These are phyloP conservation scores for Strobilomyces confusus DNA, from an alignment of 768 basidiomycete genomes.

Conservation along the genomic window DNA sequence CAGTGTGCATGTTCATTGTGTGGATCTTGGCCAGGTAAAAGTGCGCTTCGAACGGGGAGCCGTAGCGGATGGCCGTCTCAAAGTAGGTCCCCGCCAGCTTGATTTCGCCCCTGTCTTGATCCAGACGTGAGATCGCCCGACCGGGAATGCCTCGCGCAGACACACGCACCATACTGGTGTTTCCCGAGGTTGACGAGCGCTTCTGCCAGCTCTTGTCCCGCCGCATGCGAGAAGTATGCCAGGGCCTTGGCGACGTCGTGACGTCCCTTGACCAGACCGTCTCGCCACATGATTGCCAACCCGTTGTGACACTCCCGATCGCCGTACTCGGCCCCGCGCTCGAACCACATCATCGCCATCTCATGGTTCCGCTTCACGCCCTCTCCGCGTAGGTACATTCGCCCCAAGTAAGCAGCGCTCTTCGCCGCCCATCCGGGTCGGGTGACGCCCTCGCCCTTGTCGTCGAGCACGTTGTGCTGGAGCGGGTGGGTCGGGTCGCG, in stretches of 20 bases:
- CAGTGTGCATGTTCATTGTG: conserved; percentile 45
- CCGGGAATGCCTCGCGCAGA: background rate
- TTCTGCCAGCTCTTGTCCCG: conserved; percentile 85
- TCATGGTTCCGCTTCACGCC: conserved; percentile 75
- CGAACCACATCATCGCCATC: conserved; percentile 90
- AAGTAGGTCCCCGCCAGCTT: conserved; percentile 67
- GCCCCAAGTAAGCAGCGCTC: conserved; percentile 84
- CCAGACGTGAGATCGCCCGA: conserved; percentile 4
- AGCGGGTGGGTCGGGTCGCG: conserved; percentile 61
- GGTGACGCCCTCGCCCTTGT: conserved; percentile 50
- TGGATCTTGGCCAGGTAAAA: conserved; percentile 90
- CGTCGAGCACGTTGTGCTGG: conserved; percentile 37
- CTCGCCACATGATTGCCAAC: conserved; percentile 88
- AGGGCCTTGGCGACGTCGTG: conserved; percentile 66
- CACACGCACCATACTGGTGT: conserved; percentile 55
- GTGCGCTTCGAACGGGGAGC: conserved; percentile 92
- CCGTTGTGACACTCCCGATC: conserved; percentile 90
- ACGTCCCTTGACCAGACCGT: conserved; percentile 71
- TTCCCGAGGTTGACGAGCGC: conserved; percentile 91
- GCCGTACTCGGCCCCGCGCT: conserved; percentile 72
- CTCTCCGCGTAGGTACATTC: conserved; percentile 94
- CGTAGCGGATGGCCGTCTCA: conserved; percentile 79
- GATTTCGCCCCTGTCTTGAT: conserved; percentile 65
- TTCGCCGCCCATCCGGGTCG: conserved; percentile 64
- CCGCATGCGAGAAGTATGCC: conserved; percentile 69